These are phyloP conservation scores for Colletotrichum ledebouriae DNA, from an alignment of 2,329 filamentous ascomycete genomes.

Conservation along the genomic window DNA sequence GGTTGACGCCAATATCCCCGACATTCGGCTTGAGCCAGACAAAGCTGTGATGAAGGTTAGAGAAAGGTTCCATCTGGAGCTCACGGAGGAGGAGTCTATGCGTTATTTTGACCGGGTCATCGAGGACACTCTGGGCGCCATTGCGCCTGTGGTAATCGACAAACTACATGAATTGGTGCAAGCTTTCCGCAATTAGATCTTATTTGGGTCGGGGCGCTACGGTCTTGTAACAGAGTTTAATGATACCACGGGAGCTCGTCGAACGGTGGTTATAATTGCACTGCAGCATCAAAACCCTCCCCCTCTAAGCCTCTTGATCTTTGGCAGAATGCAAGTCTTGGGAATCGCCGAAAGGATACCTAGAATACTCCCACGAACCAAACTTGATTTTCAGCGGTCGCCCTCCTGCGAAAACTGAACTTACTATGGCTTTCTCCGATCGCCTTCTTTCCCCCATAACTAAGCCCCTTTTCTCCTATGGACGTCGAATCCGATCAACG, in stretches of 20 bases:
- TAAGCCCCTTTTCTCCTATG: too few relatives aligned
- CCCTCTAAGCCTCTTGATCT: too few relatives aligned
- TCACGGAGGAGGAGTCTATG: slow-evolving; percentile 93
- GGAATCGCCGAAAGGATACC: too few relatives aligned
- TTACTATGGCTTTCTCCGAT: too few relatives aligned
- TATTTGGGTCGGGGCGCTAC: neutral
- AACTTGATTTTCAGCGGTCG: too few relatives aligned
- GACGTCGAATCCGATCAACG: too few relatives aligned
- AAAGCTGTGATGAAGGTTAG: slow-evolving; percentile 96
- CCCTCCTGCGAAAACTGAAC: too few relatives aligned
- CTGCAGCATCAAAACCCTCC: too few relatives aligned
- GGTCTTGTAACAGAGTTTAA: slow-evolving; percentile 11
- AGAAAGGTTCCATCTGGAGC: slow-evolving; percentile 92
- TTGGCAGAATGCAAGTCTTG: too few relatives aligned
- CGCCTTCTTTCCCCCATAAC: too few relatives aligned
- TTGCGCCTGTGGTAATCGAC: slow-evolving; percentile 95
- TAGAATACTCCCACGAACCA: too few relatives aligned
- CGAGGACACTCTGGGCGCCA: slow-evolving; percentile 88
- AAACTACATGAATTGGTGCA: slow-evolving; percentile 94
- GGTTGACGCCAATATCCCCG: slow-evolving; percentile 97
- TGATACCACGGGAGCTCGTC: neutral
- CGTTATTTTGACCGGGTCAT: slow-evolving; percentile 90
- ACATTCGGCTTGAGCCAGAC: slow-evolving; percentile 92
- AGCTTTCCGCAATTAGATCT: slow-evolving; percentile 68
- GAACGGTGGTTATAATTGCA: too few relatives aligned